Percentiles rank a stretch among this genome's conserved stretches.
Evolutionary conservation across 192 early-diverging fungal genomes (phyloP).

Genomic region (Chytriomyces sp.): DNA sequence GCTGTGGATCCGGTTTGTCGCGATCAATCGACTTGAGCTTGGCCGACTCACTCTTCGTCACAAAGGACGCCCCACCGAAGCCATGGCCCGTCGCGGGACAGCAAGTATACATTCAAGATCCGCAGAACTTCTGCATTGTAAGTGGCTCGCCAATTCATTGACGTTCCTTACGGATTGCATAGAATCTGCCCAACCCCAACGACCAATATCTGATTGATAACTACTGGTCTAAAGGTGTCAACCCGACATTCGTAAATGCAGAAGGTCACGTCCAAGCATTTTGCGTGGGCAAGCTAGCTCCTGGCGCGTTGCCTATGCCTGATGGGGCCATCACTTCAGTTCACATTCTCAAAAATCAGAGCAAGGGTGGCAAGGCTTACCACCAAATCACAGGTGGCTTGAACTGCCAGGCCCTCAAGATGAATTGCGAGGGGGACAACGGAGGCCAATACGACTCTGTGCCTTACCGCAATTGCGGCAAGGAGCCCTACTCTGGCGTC

Average conservation of each 20-base stretch:
- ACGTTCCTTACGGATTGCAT: too few relatives aligned
- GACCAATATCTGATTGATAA: slow-evolving; percentile 16
- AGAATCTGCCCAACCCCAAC: slow-evolving; percentile 37
- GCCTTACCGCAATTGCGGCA: slow-evolving; percentile 34
- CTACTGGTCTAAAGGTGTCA: slow-evolving; percentile 9
- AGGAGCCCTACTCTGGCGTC: slow-evolving; percentile 43
- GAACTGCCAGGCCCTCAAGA: slow-evolving; percentile 28
- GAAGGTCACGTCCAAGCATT: slow-evolving; percentile 37
- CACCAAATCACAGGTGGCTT: slow-evolving; percentile 30
- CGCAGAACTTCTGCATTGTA: slow-evolving; percentile 31
- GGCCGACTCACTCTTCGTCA: too few relatives aligned
- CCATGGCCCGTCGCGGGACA: slow-evolving; percentile 25
- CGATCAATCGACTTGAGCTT: too few relatives aligned
- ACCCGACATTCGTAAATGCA: slow-evolving; percentile 32
- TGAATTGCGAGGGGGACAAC: slow-evolving; percentile 27
- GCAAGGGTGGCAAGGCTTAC: slow-evolving; percentile 21
- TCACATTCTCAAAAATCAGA: slow-evolving; percentile 23
- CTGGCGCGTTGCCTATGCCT: slow-evolving; percentile 25
- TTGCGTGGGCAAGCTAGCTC: slow-evolving; percentile 35
- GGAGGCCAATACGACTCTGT: slow-evolving; percentile 28
- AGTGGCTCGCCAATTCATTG: too few relatives aligned
- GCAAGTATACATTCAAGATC: slow-evolving; percentile 36
- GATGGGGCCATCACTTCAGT: slow-evolving; percentile 27
- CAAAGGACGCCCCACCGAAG: slow-evolving; percentile 13
- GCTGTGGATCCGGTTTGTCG: too few relatives aligned